A percentile compares a stretch with the other conserved stretches of the same genome.
phyloP scores from a whole-genome alignment of 805 yeast species.

The Sugiyamaella qingdaonensis region DNA sequence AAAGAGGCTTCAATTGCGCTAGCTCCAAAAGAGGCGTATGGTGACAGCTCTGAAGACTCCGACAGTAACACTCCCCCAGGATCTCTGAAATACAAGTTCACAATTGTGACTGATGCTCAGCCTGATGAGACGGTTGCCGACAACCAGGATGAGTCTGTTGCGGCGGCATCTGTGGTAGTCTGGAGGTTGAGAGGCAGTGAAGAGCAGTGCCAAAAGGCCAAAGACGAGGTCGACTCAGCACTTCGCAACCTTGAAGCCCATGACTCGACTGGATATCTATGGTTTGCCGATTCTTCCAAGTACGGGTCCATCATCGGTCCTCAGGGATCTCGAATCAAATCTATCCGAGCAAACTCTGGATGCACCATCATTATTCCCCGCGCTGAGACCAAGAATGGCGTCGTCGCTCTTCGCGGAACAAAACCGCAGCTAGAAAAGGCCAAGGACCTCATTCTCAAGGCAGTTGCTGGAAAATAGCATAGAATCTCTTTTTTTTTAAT shows the following conservation, averaged over 20 bases:
- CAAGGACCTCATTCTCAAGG: slow-evolving; percentile 36
- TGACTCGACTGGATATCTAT: slow-evolving; percentile 56
- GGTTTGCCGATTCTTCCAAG: slow-evolving; percentile 46
- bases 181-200: slow-evolving; percentile 42
- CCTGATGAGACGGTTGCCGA: slow-evolving; percentile 1
- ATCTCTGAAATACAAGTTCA: slow-evolving; percentile 41
- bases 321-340: slow-evolving; percentile 62
- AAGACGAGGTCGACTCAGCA: slow-evolving; percentile 45
- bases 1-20: slow-evolving; percentile 44
- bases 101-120: slow-evolving; percentile 35
- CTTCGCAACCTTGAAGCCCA: slow-evolving; percentile 46
- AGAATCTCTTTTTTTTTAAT: background rate
- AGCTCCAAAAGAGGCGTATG: slow-evolving; percentile 41
- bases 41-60: slow-evolving; percentile 35
- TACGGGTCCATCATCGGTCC: slow-evolving; percentile 73
- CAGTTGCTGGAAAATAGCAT: slow-evolving; percentile 17
- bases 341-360: slow-evolving; percentile 55
- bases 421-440: slow-evolving; percentile 52
- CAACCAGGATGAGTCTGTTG: background rate
- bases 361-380: slow-evolving; percentile 64
- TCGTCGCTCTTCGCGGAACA: slow-evolving; percentile 58
- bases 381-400: slow-evolving; percentile 47
- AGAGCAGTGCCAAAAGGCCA: slow-evolving; percentile 50
- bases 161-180: background rate
- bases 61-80: slow-evolving; percentile 29